Conservation (phyloP, 2,329 filamentous ascomycete species). For the Xylariaceae sp. region DNA sequence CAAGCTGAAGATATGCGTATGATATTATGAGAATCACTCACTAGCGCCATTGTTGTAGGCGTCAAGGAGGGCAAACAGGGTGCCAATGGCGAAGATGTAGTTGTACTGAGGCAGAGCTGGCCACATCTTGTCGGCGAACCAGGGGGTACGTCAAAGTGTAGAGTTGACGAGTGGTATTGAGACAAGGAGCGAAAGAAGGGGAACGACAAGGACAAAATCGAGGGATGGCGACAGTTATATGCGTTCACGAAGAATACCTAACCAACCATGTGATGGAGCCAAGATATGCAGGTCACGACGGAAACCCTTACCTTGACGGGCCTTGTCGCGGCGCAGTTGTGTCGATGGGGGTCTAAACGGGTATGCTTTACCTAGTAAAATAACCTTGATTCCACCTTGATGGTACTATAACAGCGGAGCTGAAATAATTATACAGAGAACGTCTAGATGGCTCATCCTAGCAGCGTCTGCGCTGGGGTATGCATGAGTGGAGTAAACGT, state of each 20-base stretch:
- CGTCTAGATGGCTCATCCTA: no score
- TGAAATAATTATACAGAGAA: no score
- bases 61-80: slow-evolving; percentile 76
- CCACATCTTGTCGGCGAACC: slow-evolving; percentile 28
- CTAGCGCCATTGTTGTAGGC: slow-evolving; percentile 82
- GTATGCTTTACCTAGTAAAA: no score
- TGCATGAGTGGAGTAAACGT: no score
- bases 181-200: slow-evolving; percentile 17
- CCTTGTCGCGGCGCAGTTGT: slow-evolving; percentile 3
- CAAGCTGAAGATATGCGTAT: not conserved
- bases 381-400: no score
- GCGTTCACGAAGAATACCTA: slow-evolving; percentile 2
- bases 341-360: no score
- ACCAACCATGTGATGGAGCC: not conserved
- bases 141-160: not conserved
- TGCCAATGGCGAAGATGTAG: slow-evolving; percentile 79
- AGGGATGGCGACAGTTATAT: slow-evolving; percentile 19
- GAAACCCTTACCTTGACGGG: not conserved
- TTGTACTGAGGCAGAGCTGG: slow-evolving; percentile 64
- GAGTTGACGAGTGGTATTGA: slow-evolving; percentile 12
- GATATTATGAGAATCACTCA: slow-evolving; percentile 51
- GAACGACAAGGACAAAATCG: not conserved
- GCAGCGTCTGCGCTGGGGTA: no score
- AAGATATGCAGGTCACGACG: slow-evolving; percentile 11
- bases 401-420: no score